Percentiles rank a stretch among this genome's conserved stretches.
Conservation (phyloP, 2,329 filamentous ascomycete genomes). For the Elsinoe fawcettii region DNA sequence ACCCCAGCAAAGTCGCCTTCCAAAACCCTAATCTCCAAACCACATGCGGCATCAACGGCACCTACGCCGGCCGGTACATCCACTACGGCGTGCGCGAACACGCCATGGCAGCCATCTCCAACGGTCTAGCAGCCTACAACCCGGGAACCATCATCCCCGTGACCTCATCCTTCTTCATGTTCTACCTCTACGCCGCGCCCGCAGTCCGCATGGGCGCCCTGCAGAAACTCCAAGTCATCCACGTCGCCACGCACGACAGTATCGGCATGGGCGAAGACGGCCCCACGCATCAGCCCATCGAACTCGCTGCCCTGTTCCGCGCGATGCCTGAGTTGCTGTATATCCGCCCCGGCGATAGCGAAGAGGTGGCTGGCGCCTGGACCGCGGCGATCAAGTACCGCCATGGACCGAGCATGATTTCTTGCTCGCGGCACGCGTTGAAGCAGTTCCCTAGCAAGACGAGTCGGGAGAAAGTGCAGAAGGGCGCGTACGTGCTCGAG, state of each 20-base stretch:
- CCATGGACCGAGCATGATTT: constrained; percentile 37
- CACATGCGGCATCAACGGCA: constrained; percentile 45
- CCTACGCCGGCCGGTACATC: constrained; percentile 44
- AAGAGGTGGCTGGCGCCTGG: constrained; percentile 37
- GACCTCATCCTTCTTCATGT: constrained; percentile 35
- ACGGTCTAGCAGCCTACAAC: constrained; percentile 33
- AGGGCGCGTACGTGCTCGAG: constrained; percentile 37
- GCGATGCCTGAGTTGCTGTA: constrained; percentile 34
- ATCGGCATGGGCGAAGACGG: constrained; percentile 33
- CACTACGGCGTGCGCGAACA: constrained; percentile 56
- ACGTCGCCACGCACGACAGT: constrained; percentile 34
- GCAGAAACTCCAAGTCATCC: constrained; percentile 31
- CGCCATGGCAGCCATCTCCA: constrained; percentile 50
- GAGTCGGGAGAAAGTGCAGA: constrained; percentile 31
- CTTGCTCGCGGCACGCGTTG: constrained; percentile 36
- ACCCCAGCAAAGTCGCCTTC: constrained; percentile 44
- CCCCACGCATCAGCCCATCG: constrained; percentile 33
- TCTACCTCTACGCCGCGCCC: constrained; percentile 34
- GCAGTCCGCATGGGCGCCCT: constrained; percentile 34
- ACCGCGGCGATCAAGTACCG: constrained; percentile 35
- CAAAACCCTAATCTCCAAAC: constrained; percentile 33
- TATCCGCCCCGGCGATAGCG: constrained; percentile 31
- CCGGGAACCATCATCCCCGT: constrained; percentile 32
- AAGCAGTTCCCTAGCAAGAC: constrained; percentile 32
- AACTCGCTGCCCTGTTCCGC: constrained; percentile 30